These are phyloP conservation scores for Tylopilus sp. DNA, from an alignment of 1,284 basidiomycete genomes.

Conservation along the genomic window DNA sequence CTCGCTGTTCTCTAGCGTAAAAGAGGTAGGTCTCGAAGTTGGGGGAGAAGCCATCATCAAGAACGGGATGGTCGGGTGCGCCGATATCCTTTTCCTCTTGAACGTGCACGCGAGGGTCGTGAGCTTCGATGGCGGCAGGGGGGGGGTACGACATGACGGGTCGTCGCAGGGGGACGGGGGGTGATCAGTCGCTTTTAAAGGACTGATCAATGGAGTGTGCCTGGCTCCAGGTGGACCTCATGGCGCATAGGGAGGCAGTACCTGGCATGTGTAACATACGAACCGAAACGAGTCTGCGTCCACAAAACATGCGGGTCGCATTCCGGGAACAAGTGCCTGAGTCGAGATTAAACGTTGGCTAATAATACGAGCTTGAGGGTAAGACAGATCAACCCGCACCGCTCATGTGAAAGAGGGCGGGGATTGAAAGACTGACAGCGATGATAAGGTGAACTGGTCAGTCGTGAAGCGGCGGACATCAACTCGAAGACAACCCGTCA, in stretches of 20 bases:
- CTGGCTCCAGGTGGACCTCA: not conserved
- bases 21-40: constrained; percentile 34
- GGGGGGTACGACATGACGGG: constrained; percentile 18
- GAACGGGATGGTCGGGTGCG: constrained; percentile 17
- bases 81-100: constrained; percentile 6
- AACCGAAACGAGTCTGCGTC: not conserved
- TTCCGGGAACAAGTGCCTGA: too few relatives aligned
- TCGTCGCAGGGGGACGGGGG: not conserved
- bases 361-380: too few relatives aligned
- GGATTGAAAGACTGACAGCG: too few relatives aligned
- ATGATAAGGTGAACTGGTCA: too few relatives aligned
- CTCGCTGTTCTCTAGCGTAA: constrained; percentile 30
- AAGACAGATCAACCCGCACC: too few relatives aligned
- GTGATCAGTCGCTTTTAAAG: constrained; percentile 13
- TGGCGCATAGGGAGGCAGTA: not conserved
- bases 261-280: not conserved
- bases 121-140: constrained; percentile 15
- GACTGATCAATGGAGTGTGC: not conserved
- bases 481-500: too few relatives aligned
- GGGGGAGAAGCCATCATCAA: constrained; percentile 23
- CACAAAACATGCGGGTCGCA: not conserved
- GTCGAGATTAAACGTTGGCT: too few relatives aligned
- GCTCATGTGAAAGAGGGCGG: too few relatives aligned
- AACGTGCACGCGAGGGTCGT: constrained; percentile 17
- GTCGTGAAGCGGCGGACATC: too few relatives aligned